phyloP scores from a whole-genome alignment of 768 basidiomycete genomes.

The Termitomyces sp. region DNA sequence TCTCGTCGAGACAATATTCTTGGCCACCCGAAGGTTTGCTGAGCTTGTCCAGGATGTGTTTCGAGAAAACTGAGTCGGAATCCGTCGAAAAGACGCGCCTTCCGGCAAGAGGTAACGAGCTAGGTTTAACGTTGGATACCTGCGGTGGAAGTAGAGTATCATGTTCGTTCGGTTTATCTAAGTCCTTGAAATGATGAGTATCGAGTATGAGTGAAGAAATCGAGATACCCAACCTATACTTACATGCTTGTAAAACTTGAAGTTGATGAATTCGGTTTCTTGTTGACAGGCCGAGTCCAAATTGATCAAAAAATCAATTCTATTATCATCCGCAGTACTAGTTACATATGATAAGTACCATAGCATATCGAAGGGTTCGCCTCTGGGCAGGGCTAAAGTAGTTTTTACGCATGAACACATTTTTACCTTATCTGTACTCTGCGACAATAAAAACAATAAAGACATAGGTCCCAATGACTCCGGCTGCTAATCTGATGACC shows the following conservation, averaged over 20 bases:
- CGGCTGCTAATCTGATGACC: slow-evolving; percentile 27
- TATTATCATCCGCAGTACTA: too few relatives aligned
- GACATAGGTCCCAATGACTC: slow-evolving; percentile 15
- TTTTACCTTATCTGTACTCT: not conserved
- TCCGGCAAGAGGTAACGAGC: not conserved
- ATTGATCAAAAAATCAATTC: too few relatives aligned
- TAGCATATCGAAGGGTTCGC: too few relatives aligned
- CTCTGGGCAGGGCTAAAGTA: too few relatives aligned
- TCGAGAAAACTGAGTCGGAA: not conserved
- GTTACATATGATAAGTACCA: too few relatives aligned
- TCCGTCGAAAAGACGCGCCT: not conserved
- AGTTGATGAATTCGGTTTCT: not conserved
- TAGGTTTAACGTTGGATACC: not conserved
- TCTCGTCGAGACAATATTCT: not conserved
- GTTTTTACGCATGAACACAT: not conserved
- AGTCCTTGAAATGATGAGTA: too few relatives aligned
- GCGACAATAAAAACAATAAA: slow-evolving; percentile 10
- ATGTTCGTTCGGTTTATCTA: too few relatives aligned
- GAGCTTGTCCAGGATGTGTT: not conserved
- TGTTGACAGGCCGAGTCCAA: not conserved
- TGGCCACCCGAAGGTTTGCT: not conserved
- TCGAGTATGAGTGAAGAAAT: not conserved
- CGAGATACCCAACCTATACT: too few relatives aligned
- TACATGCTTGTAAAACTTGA: too few relatives aligned
- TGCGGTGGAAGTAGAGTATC: not conserved